phyloP scores from a whole-genome alignment of 306 rosid genomes.

The Prunus mira region DNA sequence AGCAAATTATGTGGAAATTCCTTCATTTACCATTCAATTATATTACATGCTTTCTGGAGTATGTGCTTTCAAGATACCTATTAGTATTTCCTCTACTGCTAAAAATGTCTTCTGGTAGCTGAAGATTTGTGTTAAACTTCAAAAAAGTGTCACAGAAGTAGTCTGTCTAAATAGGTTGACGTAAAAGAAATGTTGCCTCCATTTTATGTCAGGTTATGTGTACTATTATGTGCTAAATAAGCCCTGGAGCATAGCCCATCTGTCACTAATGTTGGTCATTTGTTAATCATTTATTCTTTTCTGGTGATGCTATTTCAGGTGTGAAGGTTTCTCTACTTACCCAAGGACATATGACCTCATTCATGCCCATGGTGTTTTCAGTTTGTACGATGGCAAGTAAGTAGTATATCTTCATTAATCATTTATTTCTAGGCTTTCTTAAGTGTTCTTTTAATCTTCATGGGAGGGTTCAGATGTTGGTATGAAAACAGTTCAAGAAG shows the following conservation, averaged over 20 bases:
- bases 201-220: neutral
- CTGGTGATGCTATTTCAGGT: conserved; percentile 49
- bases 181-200: neutral
- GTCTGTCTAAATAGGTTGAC: neutral
- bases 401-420: conserved; percentile 24
- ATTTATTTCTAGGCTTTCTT: conserved; percentile 1
- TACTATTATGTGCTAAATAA: neutral
- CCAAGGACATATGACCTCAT: conserved; percentile 98
- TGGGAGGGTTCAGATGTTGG: neutral
- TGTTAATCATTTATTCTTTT: neutral
- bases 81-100: neutral
- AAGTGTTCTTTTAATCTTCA: neutral
- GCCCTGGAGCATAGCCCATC: neutral
- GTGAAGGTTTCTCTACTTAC: conserved; percentile 89
- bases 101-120: neutral
- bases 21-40: neutral
- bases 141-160: neutral
- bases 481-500: neutral
- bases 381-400: conserved; percentile 78
- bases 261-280: neutral
- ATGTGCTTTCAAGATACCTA: neutral
- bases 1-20: neutral
- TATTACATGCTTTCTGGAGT: neutral
- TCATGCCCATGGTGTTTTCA: conserved; percentile 77
- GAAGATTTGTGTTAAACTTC: neutral